Evolutionary conservation across 495 filamentous ascomycete genomes (phyloP).

Genomic region (Elasticomyces elasticus): DNA sequence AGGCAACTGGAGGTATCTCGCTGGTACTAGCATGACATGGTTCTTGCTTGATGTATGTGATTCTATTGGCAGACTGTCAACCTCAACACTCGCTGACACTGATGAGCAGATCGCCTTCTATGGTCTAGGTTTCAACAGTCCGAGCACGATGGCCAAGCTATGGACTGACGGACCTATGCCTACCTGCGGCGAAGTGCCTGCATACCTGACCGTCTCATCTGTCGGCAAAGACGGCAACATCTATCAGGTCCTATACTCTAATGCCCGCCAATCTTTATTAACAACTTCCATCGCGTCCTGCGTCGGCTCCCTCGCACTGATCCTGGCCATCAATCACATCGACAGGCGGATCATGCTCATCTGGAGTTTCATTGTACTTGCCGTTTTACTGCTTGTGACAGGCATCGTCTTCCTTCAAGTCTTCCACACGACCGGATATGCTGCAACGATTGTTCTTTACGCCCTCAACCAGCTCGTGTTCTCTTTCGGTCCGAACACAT

Average conservation of each 20-base stretch:
- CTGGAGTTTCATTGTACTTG: constrained; percentile 38
- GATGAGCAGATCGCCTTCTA: constrained; percentile 41
- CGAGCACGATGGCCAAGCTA: constrained; percentile 22
- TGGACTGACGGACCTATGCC: constrained; percentile 32
- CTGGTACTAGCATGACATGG: constrained; percentile 42
- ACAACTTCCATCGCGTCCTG: constrained; percentile 37
- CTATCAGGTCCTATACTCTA: constrained; percentile 19
- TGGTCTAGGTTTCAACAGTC: constrained; percentile 42
- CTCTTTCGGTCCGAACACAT: constrained; percentile 55
- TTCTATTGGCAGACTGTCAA: background rate
- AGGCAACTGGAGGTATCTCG: constrained; percentile 44
- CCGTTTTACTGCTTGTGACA: constrained; percentile 38
- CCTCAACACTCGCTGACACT: background rate
- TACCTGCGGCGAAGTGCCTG: background rate
- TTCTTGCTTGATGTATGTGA: constrained; percentile 36
- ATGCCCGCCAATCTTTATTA: constrained; percentile 32
- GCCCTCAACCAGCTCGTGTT: constrained; percentile 53
- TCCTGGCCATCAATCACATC: constrained; percentile 37
- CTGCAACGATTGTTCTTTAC: constrained; percentile 45
- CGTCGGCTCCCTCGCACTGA: constrained; percentile 37
- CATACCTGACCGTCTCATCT: constrained; percentile 3
- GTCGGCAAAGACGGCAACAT: constrained; percentile 15
- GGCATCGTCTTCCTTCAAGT: constrained; percentile 41
- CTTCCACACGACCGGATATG: constrained; percentile 32
- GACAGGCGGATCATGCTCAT: constrained; percentile 32